These are phyloP conservation scores for Acanthamoeba lenticulata DNA, from an alignment of 208 protist genomes.

Conservation along the genomic window DNA sequence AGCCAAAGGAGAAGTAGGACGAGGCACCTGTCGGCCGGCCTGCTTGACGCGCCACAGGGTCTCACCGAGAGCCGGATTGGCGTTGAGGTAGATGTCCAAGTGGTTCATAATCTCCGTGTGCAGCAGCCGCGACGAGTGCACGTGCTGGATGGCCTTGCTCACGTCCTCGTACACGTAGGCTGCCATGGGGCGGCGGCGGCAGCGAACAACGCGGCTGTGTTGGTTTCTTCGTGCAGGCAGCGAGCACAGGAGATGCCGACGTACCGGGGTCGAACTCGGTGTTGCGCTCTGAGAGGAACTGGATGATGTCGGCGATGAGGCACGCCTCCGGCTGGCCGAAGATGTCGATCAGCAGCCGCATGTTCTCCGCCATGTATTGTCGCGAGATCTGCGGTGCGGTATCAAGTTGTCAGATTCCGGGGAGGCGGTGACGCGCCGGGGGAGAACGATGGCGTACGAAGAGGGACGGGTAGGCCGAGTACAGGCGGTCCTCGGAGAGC, in stretches of 20 bases:
- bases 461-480: slow-evolving; percentile 22
- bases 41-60: slow-evolving; percentile 67
- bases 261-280: slow-evolving; percentile 54
- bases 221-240: too few species aligned
- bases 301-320: slow-evolving; percentile 74
- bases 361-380: slow-evolving; percentile 43
- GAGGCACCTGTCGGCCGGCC: slow-evolving; percentile 40
- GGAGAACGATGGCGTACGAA: not conserved
- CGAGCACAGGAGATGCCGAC: not conserved
- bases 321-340: slow-evolving; percentile 76
- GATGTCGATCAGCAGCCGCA: slow-evolving; percentile 73
- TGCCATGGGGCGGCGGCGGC: too few species aligned
- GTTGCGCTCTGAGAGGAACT: slow-evolving; percentile 61
- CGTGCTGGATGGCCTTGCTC: slow-evolving; percentile 42
- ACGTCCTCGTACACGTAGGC: slow-evolving; percentile 61
- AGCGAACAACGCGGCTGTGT: too few species aligned
- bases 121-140: slow-evolving; percentile 51
- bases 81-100: slow-evolving; percentile 71
- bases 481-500: not conserved
- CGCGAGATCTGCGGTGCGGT: not conserved
- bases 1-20: too few species aligned
- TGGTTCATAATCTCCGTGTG: slow-evolving; percentile 74
- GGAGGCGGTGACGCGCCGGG: too few species aligned
- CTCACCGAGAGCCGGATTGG: slow-evolving; percentile 71
- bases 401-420: too few species aligned